phyloP scores from a whole-genome alignment of 768 basidiomycete genomes.

The Pleurotus giganteus region DNA sequence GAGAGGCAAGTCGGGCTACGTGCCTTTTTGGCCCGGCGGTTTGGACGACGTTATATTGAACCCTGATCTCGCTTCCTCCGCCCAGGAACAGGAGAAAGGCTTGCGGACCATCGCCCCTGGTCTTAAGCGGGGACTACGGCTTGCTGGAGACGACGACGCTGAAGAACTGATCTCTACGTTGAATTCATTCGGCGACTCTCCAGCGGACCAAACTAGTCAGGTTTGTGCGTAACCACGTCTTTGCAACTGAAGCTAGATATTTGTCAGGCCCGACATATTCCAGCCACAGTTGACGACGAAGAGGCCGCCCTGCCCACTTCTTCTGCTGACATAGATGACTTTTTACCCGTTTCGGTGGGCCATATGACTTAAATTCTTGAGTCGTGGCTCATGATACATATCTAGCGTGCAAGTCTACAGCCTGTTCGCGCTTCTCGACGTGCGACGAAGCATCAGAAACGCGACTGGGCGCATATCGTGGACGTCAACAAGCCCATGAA shows the following conservation, averaged over 20 bases:
- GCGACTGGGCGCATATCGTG: constrained; percentile 98
- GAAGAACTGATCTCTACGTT: constrained; percentile 36
- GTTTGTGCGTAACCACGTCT: background rate
- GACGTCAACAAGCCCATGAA: constrained; percentile 87
- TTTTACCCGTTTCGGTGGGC: constrained; percentile 62
- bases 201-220: background rate
- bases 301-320: constrained; percentile 18
- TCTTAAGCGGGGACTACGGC: constrained; percentile 72
- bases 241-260: background rate
- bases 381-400: background rate
- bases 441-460: constrained; percentile 62
- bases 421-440: constrained; percentile 43
- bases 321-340: constrained; percentile 66
- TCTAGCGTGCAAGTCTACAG: constrained; percentile 57
- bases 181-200: constrained; percentile 14
- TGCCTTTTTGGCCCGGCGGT: constrained; percentile 95
- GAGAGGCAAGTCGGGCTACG: constrained; percentile 87
- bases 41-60: constrained; percentile 61
- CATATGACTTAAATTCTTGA: background rate
- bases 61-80: constrained; percentile 25
- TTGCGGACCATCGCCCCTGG: constrained; percentile 81
- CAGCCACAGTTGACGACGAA: constrained; percentile 17
- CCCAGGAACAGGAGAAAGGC: constrained; percentile 33
- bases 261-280: background rate
- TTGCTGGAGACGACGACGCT: constrained; percentile 56